Evolutionary conservation across 2,329 filamentous ascomycete genomes (phyloP), one percentile per base, ranked within the genome.

Genomic region (Tolypocladium inflatum): DNA sequence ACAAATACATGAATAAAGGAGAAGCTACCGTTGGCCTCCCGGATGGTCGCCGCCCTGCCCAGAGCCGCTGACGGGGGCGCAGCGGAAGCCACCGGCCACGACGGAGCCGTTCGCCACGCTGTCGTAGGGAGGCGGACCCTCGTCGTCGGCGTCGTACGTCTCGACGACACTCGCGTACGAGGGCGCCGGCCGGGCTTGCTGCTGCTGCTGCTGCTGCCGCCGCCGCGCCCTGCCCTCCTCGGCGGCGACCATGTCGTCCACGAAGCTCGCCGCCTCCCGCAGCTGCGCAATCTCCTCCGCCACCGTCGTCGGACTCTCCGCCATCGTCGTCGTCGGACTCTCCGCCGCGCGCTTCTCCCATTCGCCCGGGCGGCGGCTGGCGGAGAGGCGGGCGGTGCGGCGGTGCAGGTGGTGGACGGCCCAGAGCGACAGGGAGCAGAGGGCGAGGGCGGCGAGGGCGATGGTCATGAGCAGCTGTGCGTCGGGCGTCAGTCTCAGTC

Each of bases 281-380:
- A 81, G 77, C 54, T 74, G 70, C 3, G 76, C 74, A 61, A 81
- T 73, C 63, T 80, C 78, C 63, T 79, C 73, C 61, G 78, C 76
- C 73, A 80, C 77, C 3, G 55, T 63, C 56, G 55, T 62, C 52
- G 55, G 61, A 56, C 55, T 42, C 19, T 19, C 43, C 26, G 26
- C 21, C 38, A n/a, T n/a, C n/a, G n/a, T 41, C 33, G 11, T n/a
- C n/a, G 38, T 51, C 33, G 23, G 3, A 17, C 21, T n/a, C 30
- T 19, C 35, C 26, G 26, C 23, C 30, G 42, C 53, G n/a, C 35
- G 19, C 41, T 57, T 57, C 51, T 59, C 57, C 13, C 23, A 21
- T 17, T 35, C 26, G 10, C 56, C 17, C 7, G 43, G n/a, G n/a
- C n/a, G n/a, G n/a, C n/a, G n/a, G n/a, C n/a, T 56, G 30, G 62